Conservation (phyloP, 352 stramenopile genomes). For the Pythium vanterpoolii region DNA sequence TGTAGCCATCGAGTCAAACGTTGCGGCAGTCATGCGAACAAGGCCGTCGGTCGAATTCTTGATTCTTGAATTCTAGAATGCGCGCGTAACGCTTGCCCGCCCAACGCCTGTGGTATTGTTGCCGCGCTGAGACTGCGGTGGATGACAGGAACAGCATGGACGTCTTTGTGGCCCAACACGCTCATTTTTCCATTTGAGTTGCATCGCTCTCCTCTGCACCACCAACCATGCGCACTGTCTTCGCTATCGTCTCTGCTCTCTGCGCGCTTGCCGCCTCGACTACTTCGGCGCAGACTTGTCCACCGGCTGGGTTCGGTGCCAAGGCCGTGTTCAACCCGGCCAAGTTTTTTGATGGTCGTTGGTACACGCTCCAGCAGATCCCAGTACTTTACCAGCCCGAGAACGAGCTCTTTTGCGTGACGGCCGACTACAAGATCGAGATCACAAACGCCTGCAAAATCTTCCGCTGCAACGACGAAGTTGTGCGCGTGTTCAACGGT, state of each 20-base stretch:
- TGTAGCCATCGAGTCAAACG: too few species aligned
- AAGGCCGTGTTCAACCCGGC: slow-evolving; percentile 24
- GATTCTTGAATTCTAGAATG: too few species aligned
- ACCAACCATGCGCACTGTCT: slow-evolving; percentile 8
- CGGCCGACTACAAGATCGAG: slow-evolving; percentile 22
- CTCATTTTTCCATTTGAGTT: slow-evolving; percentile 12
- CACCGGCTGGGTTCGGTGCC: slow-evolving; percentile 6
- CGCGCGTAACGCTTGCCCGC: neutral
- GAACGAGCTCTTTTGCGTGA: slow-evolving; percentile 19
- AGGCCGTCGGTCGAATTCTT: too few species aligned
- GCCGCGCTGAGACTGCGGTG: neutral
- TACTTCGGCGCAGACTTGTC: slow-evolving; percentile 13
- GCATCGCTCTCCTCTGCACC: neutral
- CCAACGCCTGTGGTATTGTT: neutral
- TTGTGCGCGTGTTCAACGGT: slow-evolving; percentile 16
- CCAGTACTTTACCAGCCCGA: slow-evolving; percentile 15
- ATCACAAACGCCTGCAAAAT: slow-evolving; percentile 9
- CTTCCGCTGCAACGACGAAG: slow-evolving; percentile 19
- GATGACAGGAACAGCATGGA: neutral
- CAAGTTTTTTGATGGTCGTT: slow-evolving; percentile 23
- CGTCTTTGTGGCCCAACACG: neutral
- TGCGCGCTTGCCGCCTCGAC: slow-evolving; percentile 13
- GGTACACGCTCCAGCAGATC: slow-evolving; percentile 22
- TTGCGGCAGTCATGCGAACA: too few species aligned
- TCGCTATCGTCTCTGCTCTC: slow-evolving; percentile 7